phyloP scores from a whole-genome alignment of 495 filamentous ascomycete species.

The Tuber magnatum region DNA sequence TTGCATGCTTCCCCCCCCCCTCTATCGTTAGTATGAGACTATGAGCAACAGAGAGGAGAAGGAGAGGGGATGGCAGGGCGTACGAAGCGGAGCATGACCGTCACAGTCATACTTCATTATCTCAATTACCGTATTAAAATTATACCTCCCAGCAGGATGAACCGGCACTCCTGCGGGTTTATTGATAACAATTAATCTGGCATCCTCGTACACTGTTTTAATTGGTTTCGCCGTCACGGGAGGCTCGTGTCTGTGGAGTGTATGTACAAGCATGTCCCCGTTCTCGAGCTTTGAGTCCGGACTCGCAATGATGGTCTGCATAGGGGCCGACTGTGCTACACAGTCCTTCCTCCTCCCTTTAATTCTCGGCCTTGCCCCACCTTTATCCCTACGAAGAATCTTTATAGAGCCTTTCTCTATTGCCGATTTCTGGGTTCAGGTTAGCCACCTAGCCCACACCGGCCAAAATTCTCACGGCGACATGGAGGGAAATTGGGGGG shows the following conservation, averaged over 20 bases:
- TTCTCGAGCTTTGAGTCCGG: slow-evolving; percentile 59
- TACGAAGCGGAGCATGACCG: slow-evolving; percentile 60
- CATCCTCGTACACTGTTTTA: slow-evolving; percentile 77
- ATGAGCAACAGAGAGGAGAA: no score
- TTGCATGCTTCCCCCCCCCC: slow-evolving; percentile 59
- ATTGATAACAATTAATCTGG: slow-evolving; percentile 88
- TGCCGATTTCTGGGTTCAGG: slow-evolving; percentile 56
- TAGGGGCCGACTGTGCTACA: slow-evolving; percentile 46
- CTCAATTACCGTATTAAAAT: slow-evolving; percentile 87
- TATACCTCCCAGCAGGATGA: slow-evolving; percentile 88
- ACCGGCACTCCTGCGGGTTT: slow-evolving; percentile 94
- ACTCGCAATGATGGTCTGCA: background rate
- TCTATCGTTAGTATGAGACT: background rate
- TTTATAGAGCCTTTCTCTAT: slow-evolving; percentile 60
- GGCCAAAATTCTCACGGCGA: background rate
- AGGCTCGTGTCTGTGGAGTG: slow-evolving; percentile 90
- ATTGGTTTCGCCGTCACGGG: slow-evolving; percentile 76
- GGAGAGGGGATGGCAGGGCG: background rate
- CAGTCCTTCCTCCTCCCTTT: slow-evolving; percentile 61
- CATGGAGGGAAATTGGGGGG: slow-evolving; percentile 5
- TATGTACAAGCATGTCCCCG: slow-evolving; percentile 84
- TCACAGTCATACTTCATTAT: slow-evolving; percentile 77
- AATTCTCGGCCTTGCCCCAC: background rate
- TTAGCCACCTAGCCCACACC: slow-evolving; percentile 7
- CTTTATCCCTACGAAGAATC: slow-evolving; percentile 4